These are phyloP conservation scores for Coniella lustricola DNA, from an alignment of 2,329 filamentous ascomycete genomes.

Conservation along the genomic window DNA sequence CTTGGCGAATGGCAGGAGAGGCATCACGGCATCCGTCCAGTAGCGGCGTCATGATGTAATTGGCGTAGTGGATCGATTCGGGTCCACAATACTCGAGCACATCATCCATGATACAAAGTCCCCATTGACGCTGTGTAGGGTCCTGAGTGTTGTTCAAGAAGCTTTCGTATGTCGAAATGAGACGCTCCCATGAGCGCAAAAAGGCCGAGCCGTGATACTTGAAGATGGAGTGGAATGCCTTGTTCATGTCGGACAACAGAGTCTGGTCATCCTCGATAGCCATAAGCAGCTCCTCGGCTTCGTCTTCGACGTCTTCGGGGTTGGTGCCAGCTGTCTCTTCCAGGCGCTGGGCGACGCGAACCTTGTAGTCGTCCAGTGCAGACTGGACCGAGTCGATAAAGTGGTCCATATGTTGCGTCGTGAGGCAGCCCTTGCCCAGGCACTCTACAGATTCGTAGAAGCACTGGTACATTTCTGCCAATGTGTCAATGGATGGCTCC, in stretches of 20 bases:
- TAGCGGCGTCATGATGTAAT: slow-evolving; percentile 80
- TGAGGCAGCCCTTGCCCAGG: slow-evolving; percentile 77
- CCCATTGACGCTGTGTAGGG: slow-evolving; percentile 93
- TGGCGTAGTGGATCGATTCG: slow-evolving; percentile 78
- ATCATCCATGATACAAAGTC: slow-evolving; percentile 97
- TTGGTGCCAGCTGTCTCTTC: slow-evolving; percentile 70
- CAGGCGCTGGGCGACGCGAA: slow-evolving; percentile 72
- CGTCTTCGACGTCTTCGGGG: slow-evolving; percentile 79
- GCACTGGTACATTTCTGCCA: slow-evolving; percentile 99
- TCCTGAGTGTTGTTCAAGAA: slow-evolving; percentile 75
- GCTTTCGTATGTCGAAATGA: slow-evolving; percentile 76
- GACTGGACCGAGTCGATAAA: slow-evolving; percentile 85
- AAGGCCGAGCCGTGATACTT: slow-evolving; percentile 88
- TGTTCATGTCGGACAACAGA: slow-evolving; percentile 97
- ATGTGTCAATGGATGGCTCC: slow-evolving; percentile 89
- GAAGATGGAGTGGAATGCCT: slow-evolving; percentile 98
- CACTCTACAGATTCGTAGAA: slow-evolving; percentile 98
- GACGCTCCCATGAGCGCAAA: slow-evolving; percentile 77
- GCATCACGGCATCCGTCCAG: slow-evolving; percentile 78
- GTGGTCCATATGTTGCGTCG: slow-evolving; percentile 67
- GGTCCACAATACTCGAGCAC: slow-evolving; percentile 94
- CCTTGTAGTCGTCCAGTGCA: slow-evolving; percentile 87
- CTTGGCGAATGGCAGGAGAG: slow-evolving; percentile 88
- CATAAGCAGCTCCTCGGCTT: slow-evolving; percentile 77
- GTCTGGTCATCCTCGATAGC: slow-evolving; percentile 98